Evolutionary conservation across 2,329 filamentous ascomycete genomes (phyloP), one percentile per base, ranked within the genome.

Genomic region (Exophiala xenobiotica): DNA sequence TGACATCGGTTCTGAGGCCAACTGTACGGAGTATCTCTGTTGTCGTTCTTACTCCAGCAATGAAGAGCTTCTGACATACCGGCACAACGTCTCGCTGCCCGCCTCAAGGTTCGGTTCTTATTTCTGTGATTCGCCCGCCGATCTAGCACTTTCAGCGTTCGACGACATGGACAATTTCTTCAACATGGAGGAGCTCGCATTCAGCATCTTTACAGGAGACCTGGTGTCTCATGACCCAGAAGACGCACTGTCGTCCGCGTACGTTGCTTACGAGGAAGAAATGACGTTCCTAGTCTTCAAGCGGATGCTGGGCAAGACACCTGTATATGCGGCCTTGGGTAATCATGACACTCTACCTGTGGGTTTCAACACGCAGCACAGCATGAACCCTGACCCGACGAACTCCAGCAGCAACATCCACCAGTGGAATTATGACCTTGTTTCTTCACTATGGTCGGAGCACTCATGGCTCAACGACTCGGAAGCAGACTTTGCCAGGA

Each of bases 201-300:
- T 65, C 35, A 56, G 61, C 11, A 64, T 66, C 8, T 66, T 64
- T 45, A 66, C 64, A 14, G 65, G 65, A 24, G 65, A 67, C 49
- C 61, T 67, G 14, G 64, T 67, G 14, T 62, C 58, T 44, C 65
- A 67, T 27, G 64, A 63, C 39, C 47, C 55, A 6, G 57, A 63
- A 20, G 63, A 65, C 33, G 45, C 61, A 31, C 45, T 66, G 6
- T 63, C 60, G 12, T 51, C 45, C 37, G 63, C 53, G 4, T 66
- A 66, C 26, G 60, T 66, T 3, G 56, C 63, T 7, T 65, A 64
- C 43, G 60, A 64, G 29, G 64, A 66, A 41, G 57, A 53, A 19
- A 42, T 63, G 2, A 61, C 61, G 0, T 66, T 63, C 40, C 53
- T 56, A 16, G 56, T 59, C 9, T 65, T 65, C 47, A 64, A 65